Percentiles rank a stretch among this genome's conserved stretches.
Evolutionary conservation across 352 stramenopile species (phyloP).

Genomic region (Phytophthora megakarya): DNA sequence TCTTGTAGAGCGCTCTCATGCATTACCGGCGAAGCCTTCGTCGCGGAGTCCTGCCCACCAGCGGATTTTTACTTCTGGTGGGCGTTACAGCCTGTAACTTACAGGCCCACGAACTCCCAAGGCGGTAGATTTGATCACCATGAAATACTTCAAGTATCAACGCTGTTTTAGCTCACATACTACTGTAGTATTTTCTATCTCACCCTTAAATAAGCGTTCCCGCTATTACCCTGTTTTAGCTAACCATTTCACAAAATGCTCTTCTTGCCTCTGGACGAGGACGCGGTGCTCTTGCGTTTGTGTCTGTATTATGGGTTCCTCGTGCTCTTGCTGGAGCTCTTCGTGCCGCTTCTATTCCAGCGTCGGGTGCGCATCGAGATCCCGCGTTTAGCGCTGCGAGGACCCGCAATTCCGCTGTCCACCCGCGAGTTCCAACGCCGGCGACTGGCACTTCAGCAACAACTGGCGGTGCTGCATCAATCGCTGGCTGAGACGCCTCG

Average conservation of each 20-base stretch:
- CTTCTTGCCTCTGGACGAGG: slow-evolving; percentile 56
- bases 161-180: not conserved
- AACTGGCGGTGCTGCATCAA: slow-evolving; percentile 46
- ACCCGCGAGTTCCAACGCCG: slow-evolving; percentile 48
- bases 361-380: slow-evolving; percentile 58
- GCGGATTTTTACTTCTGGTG: no score
- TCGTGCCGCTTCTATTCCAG: slow-evolving; percentile 57
- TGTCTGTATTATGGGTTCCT: slow-evolving; percentile 65
- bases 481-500: slow-evolving; percentile 30
- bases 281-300: slow-evolving; percentile 52
- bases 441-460: slow-evolving; percentile 42
- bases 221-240: not conserved
- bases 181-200: no score
- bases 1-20: no score
- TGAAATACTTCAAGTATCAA: not conserved
- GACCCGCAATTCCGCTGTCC: slow-evolving; percentile 32
- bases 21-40: no score
- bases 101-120: no score
- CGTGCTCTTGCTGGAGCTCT: slow-evolving; percentile 54
- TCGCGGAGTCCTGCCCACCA: no score
- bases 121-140: no score
- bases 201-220: no score
- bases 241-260: slow-evolving; percentile 32
- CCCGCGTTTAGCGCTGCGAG: slow-evolving; percentile 31
- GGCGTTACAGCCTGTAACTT: no score